A percentile compares a stretch with the other conserved stretches of the same genome.
Evolutionary conservation across 169 alveolate genomes (phyloP).

Genomic region (Theileria parva): DNA sequence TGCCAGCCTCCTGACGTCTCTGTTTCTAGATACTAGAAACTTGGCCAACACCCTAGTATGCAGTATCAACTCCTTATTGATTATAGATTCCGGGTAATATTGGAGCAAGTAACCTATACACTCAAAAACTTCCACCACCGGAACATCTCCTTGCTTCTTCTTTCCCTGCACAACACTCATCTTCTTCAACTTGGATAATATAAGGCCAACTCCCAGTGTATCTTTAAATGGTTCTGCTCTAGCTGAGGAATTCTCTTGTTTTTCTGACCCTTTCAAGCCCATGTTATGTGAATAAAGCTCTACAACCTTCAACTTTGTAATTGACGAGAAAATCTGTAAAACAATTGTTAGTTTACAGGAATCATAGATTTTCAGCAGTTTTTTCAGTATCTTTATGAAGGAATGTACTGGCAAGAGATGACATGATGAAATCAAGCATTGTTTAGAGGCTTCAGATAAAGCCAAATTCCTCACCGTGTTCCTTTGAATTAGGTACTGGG

Average conservation of each 20-base stretch:
- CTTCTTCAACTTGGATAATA: conserved; percentile 13
- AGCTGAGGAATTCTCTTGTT: not conserved
- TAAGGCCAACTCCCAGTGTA: not conserved
- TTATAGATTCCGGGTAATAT: conserved; percentile 14
- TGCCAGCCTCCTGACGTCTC: conserved; percentile 38
- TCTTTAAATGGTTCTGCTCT: not conserved
- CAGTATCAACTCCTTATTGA: conserved; percentile 26
- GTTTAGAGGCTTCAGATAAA: conserved; percentile 28
- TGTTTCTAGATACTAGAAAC: conserved; percentile 21
- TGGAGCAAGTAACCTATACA: conserved; percentile 39
- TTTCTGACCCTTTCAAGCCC: not conserved
- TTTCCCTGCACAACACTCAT: conserved; percentile 7
- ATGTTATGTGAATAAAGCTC: not conserved
- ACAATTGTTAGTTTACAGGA: not conserved
- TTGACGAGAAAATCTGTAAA: conserved; percentile 27
- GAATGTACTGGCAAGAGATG: not conserved
- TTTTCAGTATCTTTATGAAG: conserved; percentile 30
- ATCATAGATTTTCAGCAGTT: conserved; percentile 28
- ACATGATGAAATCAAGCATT: conserved; percentile 26
- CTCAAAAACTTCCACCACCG: conserved; percentile 37
- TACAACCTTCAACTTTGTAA: not conserved
- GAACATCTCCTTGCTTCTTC: conserved; percentile 28
- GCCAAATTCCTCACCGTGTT: conserved; percentile 2
- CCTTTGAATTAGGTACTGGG: conserved; percentile 34
- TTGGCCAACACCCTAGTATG: conserved; percentile 40